phyloP scores from a whole-genome alignment of 2,329 filamentous ascomycete species.

The Apiospora saccharicola region DNA sequence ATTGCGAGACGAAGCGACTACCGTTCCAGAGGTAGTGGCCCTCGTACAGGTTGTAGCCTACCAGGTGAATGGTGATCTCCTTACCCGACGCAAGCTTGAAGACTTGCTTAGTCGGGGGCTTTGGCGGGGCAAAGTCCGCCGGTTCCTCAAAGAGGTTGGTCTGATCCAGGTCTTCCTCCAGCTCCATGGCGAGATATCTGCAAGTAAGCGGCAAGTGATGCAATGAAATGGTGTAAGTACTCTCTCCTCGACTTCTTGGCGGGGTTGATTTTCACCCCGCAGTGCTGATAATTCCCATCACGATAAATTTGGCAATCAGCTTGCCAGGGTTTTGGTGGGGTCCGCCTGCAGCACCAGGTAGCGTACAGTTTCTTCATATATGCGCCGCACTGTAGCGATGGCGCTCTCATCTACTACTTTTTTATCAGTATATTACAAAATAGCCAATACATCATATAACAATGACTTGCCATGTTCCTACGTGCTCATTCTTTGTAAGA shows the following conservation, averaged over 20 bases:
- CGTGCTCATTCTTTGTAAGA: too few relatives aligned
- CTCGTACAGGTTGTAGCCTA: constrained; percentile 89
- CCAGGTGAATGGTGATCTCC: constrained; percentile 74
- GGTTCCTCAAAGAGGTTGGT: constrained; percentile 80
- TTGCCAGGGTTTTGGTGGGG: constrained; percentile 6
- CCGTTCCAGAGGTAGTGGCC: constrained; percentile 94
- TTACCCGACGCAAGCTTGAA: constrained; percentile 74
- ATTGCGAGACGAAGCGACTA: constrained; percentile 76
- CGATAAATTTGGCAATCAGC: constrained; percentile 9
- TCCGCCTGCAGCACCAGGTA: not conserved
- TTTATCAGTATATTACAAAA: too few relatives aligned
- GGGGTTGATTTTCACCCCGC: constrained; percentile 19
- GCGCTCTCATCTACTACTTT: not conserved
- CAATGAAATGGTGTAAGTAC: not conserved
- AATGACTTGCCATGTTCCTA: too few relatives aligned
- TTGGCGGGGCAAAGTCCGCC: constrained; percentile 78
- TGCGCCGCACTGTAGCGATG: constrained; percentile 14
- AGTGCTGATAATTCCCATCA: not conserved
- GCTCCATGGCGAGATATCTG: constrained; percentile 30
- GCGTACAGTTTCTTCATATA: not conserved
- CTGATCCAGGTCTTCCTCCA: constrained; percentile 47
- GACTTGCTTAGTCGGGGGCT: constrained; percentile 76
- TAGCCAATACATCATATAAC: not conserved
- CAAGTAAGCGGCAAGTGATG: not conserved
- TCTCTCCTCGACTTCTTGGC: not conserved